Evolutionary conservation across 2,329 filamentous ascomycete species (phyloP), one percentile per base, ranked within the genome.

Genomic region (Fusarium beomiforme): DNA sequence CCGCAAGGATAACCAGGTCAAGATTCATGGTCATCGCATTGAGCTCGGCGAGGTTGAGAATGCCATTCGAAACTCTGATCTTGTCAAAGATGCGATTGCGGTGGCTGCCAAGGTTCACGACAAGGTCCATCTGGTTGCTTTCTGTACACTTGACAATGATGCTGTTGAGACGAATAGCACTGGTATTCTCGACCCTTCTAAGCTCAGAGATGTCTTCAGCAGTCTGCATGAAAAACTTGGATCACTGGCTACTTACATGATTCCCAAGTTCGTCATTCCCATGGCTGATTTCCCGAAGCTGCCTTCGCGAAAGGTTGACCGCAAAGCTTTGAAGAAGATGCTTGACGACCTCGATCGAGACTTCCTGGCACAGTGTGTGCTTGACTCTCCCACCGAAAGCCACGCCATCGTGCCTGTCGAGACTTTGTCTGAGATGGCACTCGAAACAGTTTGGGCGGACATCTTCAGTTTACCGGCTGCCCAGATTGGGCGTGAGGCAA

Each of bases 21-120:
- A 78, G 64, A 63, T 78, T 19, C 67, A 69, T 12, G 75, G 77
- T 5, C 74, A 78, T 19, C 72, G 75, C 7, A 65, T 78, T 9
- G 77, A 79, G 62, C 69, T 75, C 4, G 74, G 63, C 19, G 77
- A 79, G 19, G 63, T 79, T n/a, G 74, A 78, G 26, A 59, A 59
- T n/a, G 36, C 34, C 11, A 59, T 51, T n/a, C 44, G 56, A 13
- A 41, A 39, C n/a, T 51, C 44, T 0, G 36, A 26, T 14, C 21
- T 59, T 11, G 44, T 51, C 9, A 39, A 41, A 19, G 36, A 59
- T 1, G 13, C 56, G 6, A 50, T 58, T 26, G 33, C 55, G 11
- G n/a, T 58, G 1, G 55, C 55, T 24, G 34, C 26, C 16, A 50
- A 41, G 19, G 43, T 58, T 1, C 43, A 58, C 3, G 55, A 50